Conservation (phyloP, 2,329 filamentous ascomycete genomes). For the Tolypocladium guangdongense region DNA sequence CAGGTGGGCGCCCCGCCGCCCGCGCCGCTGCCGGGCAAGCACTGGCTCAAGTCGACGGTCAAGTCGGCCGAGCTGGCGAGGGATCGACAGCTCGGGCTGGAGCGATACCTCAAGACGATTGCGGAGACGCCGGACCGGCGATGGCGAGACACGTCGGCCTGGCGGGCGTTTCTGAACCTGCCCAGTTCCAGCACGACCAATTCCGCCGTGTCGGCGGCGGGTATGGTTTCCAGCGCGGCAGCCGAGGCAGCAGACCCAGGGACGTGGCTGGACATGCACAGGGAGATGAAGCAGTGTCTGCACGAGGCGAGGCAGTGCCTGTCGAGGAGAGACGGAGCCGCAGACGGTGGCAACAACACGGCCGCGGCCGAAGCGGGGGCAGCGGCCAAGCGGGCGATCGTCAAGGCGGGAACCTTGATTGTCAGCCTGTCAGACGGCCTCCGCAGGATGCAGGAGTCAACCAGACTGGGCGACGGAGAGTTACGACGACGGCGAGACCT, state of each 20-base stretch:
- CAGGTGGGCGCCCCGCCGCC: conserved; percentile 56
- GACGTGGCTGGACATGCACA: conserved; percentile 67
- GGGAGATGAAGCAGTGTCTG: conserved; percentile 56
- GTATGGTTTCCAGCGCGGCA: conserved; percentile 27
- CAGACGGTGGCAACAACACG: conserved; percentile 27
- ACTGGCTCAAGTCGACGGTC: conserved; percentile 66
- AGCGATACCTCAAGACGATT: conserved; percentile 61
- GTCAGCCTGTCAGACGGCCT: conserved; percentile 56
- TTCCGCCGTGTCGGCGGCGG: conserved; percentile 35
- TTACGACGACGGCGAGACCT: conserved; percentile 60
- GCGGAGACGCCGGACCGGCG: conserved; percentile 61
- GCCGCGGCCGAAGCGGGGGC: conserved; percentile 51
- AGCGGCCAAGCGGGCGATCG: conserved; percentile 62
- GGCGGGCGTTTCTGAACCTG: conserved; percentile 64
- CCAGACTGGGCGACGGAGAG: conserved; percentile 61
- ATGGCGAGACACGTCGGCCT: conserved; percentile 64
- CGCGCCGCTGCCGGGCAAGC: conserved; percentile 56
- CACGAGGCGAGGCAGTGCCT: conserved; percentile 59
- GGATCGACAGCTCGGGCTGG: conserved; percentile 55
- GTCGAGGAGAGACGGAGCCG: conserved; percentile 50
- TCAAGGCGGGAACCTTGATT: conserved; percentile 56
- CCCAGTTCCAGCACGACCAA: conserved; percentile 39
- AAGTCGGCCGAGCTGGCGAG: conserved; percentile 60
- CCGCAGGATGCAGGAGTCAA: conserved; percentile 40
- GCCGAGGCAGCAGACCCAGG: conserved; percentile 44